A percentile compares a stretch with the other conserved stretches of the same genome.
phyloP scores from a whole-genome alignment of 768 basidiomycete genomes.

The Suillus spraguei region DNA sequence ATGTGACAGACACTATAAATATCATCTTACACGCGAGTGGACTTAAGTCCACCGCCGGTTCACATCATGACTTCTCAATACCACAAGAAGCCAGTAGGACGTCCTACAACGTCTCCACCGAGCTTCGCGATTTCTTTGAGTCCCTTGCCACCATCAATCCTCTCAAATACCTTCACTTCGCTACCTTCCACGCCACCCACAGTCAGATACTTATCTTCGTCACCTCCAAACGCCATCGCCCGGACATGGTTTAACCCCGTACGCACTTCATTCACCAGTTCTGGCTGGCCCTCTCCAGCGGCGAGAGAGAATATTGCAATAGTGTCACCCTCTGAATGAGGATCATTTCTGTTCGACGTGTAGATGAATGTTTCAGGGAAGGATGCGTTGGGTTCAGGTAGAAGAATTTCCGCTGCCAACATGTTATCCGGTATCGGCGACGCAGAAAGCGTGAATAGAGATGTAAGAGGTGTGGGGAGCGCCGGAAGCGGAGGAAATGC shows the following conservation, averaged over 20 bases:
- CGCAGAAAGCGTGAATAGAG: constrained; percentile 50
- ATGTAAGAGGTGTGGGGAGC: constrained; percentile 38
- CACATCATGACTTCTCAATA: constrained; percentile 22
- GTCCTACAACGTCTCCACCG: constrained; percentile 35
- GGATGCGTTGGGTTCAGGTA: constrained; percentile 52
- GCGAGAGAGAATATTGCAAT: constrained; percentile 68
- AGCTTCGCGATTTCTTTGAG: constrained; percentile 55
- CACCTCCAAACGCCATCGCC: constrained; percentile 68
- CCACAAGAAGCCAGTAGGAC: constrained; percentile 42
- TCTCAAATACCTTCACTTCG: constrained; percentile 73
- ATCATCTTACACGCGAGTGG: not conserved
- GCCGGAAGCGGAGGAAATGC: constrained; percentile 46
- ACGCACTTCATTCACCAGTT: constrained; percentile 61
- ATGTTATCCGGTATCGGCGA: constrained; percentile 48
- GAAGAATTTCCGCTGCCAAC: constrained; percentile 71
- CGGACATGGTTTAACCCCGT: constrained; percentile 73
- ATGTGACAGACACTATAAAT: not conserved
- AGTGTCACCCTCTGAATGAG: constrained; percentile 67
- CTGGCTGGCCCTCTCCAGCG: constrained; percentile 42
- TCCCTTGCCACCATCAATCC: constrained; percentile 57
- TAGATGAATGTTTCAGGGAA: constrained; percentile 67
- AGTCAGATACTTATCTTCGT: constrained; percentile 60
- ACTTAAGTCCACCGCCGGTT: not conserved
- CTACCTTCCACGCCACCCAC: constrained; percentile 65
- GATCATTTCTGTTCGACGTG: constrained; percentile 75